Base-by-base conservation (phyloP, 768 basidiomycete genomes). In the Trametes cubensis region DNA sequence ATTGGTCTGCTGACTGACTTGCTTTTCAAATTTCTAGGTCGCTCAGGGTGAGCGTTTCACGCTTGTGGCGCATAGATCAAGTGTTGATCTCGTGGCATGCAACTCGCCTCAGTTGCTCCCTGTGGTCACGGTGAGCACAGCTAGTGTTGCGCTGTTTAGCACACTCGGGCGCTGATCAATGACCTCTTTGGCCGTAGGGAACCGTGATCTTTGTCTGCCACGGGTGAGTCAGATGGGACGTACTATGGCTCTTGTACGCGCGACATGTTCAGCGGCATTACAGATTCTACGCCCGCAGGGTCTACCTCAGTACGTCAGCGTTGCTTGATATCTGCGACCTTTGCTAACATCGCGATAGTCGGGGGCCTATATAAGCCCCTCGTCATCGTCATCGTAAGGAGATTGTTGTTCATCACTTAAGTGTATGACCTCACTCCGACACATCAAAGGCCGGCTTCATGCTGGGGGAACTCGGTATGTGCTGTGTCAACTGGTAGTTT, bases 231-330 rank as follows among this genome's bases (percentile, higher is more conserved):
- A 10, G 28, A 8, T 30, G 28, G 8, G 28, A 30, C 28, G 28
- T 8, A 30, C 28, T 34, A 34, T 11, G 34, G 10, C 2, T 2
- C 34, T 11, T 11, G 10, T 34, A 11, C 10, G 2, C 5, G 34
- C 34, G 10, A 34, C 6, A 34, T 34, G 10, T 11, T 11, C 34
- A 34, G 11, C 34, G 11, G 10, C 34, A 4, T 46, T 13, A 6
- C 20, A 62, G 61, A 1, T 62, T 57, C 40, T 62, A 57, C 34
- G 61, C 49, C 0, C 61, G 61, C 20, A 21, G 61, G 0, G 48
- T 62, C 2, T 62, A 62, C 30, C 30, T 62, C 20, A 39, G 61
- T 62, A 38, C 21, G 41, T 25, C 4, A 45, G 8, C 6, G 20
- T 45, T 13, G n/a, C 1, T 2, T 8, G 6, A 13, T 18, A 13